These are phyloP conservation scores for Plasmopara muralis DNA, from an alignment of 352 stramenopile genomes.

Conservation along the genomic window DNA sequence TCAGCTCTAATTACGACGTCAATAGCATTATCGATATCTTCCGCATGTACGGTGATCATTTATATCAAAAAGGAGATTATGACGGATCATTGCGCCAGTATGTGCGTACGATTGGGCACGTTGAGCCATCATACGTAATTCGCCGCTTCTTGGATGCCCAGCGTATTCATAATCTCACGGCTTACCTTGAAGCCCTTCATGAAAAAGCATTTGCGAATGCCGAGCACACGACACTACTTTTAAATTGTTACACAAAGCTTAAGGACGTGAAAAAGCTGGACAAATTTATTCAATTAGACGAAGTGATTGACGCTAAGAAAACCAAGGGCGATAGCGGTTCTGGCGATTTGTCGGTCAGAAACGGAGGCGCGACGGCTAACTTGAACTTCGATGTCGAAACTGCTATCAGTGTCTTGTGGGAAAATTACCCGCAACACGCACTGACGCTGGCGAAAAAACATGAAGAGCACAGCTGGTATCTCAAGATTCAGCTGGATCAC, in stretches of 20 bases:
- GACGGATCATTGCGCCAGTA: constrained; percentile 96
- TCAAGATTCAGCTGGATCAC: constrained; percentile 90
- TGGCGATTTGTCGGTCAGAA: constrained; percentile 17
- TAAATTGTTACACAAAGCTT: constrained; percentile 95
- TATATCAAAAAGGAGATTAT: constrained; percentile 97
- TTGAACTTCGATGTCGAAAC: constrained; percentile 89
- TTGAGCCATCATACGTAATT: constrained; percentile 98
- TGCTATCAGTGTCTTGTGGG: constrained; percentile 89
- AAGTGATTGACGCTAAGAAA: constrained; percentile 52
- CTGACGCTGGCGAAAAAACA: constrained; percentile 87
- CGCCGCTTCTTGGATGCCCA: constrained; percentile 96
- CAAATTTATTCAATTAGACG: constrained; percentile 87
- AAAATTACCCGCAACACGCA: constrained; percentile 89
- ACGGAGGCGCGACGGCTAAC: constrained; percentile 22
- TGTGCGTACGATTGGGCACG: constrained; percentile 92
- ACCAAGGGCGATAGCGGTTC: constrained; percentile 22
- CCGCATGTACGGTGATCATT: constrained; percentile 95
- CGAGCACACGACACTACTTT: constrained; percentile 90
- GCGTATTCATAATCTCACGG: constrained; percentile 94
- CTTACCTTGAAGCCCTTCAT: constrained; percentile 94
- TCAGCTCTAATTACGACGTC: constrained; percentile 91
- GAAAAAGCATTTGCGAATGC: constrained; percentile 87
- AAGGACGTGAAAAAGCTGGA: constrained; percentile 92
- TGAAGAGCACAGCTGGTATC: constrained; percentile 87
- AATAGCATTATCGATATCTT: constrained; percentile 96